Base-by-base conservation (phyloP, 78 protist genomes). In the Cavenderia fasciculata region DNA sequence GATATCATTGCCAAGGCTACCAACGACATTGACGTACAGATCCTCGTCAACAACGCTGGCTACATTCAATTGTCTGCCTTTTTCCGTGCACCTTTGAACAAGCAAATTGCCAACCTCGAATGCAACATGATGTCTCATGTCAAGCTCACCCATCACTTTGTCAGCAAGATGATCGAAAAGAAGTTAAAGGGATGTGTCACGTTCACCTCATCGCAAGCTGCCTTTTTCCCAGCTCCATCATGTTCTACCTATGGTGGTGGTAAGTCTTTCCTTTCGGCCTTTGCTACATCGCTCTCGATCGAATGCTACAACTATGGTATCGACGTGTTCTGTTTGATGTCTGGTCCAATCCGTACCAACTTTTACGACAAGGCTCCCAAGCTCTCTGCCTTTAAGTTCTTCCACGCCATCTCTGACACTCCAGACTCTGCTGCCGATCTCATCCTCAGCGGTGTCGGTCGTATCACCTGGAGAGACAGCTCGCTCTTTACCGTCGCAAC, bases 71-170 rank as follows among this genome's bases (percentile, higher is more conserved):
- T 86, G 41, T 51, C 76, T 41, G 92, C 92, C 5, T 86, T 86
- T 82, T 75, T 75, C 68, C 51, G 92, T 44, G 47, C 86, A 66
- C 23, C 87, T n/a, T n/a, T 75, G 0, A 40, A 36, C 10, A 74
- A 71, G 65, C 87, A 74, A 56, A 41, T 75, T 14, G 29, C 34
- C 52, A 86, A 86, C 25, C 41, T 86, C 5, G 92, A 86, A 71
- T 86, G 92, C 49, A 86, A 86, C 78, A 74, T 86, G 86, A 75
- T 86, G 87, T 66, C 79, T 54, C 92, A 86, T 31, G 85, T 75
- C n/a, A 74, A 75, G 43, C 41, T 86, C 16, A 54, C 86, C n/a
- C 85, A 75, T 66, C 70, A 65, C 78, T 71, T 75, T 29, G 27
- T 86, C 18, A 29, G 49, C 25, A 71, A 71, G 19, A 75, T 86